These are phyloP conservation scores for Talinum fruticosum DNA, from an alignment of 148 eudicot genomes.

Conservation along the genomic window DNA sequence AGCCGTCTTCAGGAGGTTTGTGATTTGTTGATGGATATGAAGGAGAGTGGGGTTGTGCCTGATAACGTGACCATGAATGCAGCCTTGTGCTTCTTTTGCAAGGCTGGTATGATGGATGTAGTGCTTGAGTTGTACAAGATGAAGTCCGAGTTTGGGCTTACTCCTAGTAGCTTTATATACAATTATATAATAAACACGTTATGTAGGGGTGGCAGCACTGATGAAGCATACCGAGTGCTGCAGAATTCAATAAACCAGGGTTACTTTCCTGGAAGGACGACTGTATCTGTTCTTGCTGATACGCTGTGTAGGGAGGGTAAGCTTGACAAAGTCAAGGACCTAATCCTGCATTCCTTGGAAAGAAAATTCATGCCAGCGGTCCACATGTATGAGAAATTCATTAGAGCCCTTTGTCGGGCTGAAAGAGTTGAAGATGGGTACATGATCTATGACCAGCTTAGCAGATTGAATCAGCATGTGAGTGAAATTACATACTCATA, in stretches of 20 bases:
- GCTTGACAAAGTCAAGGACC: constrained; percentile 73
- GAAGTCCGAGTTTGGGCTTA: constrained; percentile 59
- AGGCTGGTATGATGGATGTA: constrained; percentile 78
- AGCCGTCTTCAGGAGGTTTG: constrained; percentile 63
- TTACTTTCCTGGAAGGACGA: constrained; percentile 47
- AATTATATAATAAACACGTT: constrained; percentile 65
- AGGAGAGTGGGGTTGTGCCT: constrained; percentile 46
- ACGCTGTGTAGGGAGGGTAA: constrained; percentile 72
- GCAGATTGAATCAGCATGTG: constrained; percentile 35
- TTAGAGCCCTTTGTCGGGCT: constrained; percentile 57
- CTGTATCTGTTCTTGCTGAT: constrained; percentile 66
- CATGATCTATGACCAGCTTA: constrained; percentile 50
- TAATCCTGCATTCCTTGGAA: constrained; percentile 50
- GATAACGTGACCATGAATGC: constrained; percentile 75
- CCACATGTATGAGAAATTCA: constrained; percentile 48
- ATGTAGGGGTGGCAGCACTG: constrained; percentile 58
- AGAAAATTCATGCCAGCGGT: constrained; percentile 39
- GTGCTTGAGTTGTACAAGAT: constrained; percentile 55
- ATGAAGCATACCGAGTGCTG: constrained; percentile 64
- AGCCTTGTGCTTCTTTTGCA: constrained; percentile 73
- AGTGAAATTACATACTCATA: constrained; percentile 42
- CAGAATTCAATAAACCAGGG: constrained; percentile 55
- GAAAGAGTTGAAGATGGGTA: constrained; percentile 71
- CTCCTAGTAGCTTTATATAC: constrained; percentile 59
- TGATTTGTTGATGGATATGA: constrained; percentile 84